A percentile compares a stretch with the other conserved stretches of the same genome.
Conservation (phyloP, 225 moss, liverwort and hornwort species). For the Thuidium tamariscinum region DNA sequence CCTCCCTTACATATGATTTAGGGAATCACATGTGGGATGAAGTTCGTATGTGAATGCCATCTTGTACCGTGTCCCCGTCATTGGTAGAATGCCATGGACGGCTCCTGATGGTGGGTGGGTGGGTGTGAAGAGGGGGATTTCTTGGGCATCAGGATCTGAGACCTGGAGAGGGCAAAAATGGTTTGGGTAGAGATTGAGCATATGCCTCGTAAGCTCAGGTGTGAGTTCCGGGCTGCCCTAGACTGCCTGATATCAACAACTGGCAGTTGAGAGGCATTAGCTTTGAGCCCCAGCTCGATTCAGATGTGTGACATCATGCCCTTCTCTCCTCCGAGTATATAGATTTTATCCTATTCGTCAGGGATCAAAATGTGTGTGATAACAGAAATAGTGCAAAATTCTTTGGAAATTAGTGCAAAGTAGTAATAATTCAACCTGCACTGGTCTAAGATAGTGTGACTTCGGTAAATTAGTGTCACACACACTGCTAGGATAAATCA, state of each 20-base stretch:
- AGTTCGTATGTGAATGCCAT: constrained; percentile 57
- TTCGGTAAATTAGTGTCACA: not conserved
- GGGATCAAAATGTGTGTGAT: not conserved
- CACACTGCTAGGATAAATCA: not conserved
- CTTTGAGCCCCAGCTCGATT: constrained; percentile 61
- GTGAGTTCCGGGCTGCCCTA: constrained; percentile 58
- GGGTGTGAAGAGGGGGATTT: constrained; percentile 59
- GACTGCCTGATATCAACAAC: constrained; percentile 73
- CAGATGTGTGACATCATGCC: constrained; percentile 10
- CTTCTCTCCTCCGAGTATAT: not conserved
- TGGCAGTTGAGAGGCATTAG: constrained; percentile 76
- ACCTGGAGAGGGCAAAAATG: constrained; percentile 55
- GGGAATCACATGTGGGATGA: constrained; percentile 44
- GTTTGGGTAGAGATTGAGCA: constrained; percentile 64
- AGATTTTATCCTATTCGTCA: not conserved
- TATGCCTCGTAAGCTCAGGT: constrained; percentile 54
- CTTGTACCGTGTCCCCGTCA: constrained; percentile 63
- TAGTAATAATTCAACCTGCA: not conserved
- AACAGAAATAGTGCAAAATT: not conserved
- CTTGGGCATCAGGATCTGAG: constrained; percentile 64
- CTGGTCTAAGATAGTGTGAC: too few species aligned
- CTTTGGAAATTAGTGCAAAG: not conserved
- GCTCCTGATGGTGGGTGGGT: constrained; percentile 65
- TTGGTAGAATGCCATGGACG: constrained; percentile 58
- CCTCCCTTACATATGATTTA: constrained; percentile 62